phyloP scores from a whole-genome alignment of 148 eudicot species.

The Spergularia bocconei region DNA sequence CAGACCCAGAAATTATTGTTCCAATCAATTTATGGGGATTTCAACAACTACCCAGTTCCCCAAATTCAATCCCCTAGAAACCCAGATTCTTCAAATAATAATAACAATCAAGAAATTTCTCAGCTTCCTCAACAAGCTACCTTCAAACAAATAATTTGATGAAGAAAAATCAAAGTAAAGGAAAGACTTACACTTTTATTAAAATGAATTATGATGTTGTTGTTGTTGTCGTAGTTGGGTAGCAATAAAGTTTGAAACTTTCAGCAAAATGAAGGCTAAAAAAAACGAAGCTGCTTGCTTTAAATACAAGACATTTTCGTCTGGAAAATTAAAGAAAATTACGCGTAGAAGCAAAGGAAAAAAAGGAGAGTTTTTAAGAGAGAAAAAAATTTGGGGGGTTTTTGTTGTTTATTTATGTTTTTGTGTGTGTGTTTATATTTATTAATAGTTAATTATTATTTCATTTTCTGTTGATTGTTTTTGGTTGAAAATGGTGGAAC shows the following conservation, averaged over 20 bases:
- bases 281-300: constrained; percentile 12
- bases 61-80: not conserved
- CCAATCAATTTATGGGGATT: not conserved
- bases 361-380: not conserved
- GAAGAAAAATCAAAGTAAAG: not conserved
- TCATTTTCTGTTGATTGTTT: not conserved
- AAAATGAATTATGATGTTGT: not conserved
- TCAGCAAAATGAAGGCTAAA: constrained; percentile 13
- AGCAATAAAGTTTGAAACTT: constrained; percentile 22
- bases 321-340: constrained; percentile 10
- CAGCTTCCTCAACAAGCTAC: not conserved
- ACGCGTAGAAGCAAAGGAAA: constrained; percentile 27
- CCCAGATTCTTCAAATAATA: constrained; percentile 4
- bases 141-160: not conserved
- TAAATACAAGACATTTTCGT: constrained; percentile 14
- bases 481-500: not conserved
- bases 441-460: not conserved
- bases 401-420: not conserved
- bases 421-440: not conserved
- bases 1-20: not conserved
- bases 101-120: not conserved
- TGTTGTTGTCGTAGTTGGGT: constrained; percentile 19
- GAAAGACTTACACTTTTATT: constrained; percentile 2
- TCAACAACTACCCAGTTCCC: not conserved
- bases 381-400: not conserved